Conservation (phyloP, 129 eudicot genomes). For the Calendula officinalis region DNA sequence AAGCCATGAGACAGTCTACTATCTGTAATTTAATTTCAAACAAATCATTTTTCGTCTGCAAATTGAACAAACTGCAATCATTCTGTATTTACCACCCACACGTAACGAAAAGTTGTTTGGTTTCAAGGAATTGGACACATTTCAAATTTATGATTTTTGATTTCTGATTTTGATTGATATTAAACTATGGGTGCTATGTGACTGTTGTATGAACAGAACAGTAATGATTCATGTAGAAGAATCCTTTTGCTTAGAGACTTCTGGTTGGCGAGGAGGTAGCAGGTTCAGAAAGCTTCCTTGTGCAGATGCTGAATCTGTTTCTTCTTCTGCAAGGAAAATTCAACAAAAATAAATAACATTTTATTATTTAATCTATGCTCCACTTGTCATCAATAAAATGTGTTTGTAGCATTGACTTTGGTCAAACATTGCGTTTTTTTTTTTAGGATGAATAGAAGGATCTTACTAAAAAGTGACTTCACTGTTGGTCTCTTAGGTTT, state of each 20-base stretch:
- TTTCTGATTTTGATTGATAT: conserved; percentile 1
- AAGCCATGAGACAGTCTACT: background rate
- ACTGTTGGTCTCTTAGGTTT: conserved; percentile 92
- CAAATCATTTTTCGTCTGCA: conserved; percentile 23
- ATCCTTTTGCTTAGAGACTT: conserved; percentile 43
- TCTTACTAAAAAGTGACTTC: conserved; percentile 86
- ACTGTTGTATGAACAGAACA: conserved; percentile 30
- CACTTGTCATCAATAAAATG: no score
- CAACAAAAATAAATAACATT: background rate
- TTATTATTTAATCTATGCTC: background rate
- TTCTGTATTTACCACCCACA: conserved; percentile 33
- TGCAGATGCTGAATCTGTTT: conserved; percentile 43
- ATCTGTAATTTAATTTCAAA: conserved; percentile 17
- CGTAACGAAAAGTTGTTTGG: conserved; percentile 22
- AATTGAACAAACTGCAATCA: conserved; percentile 26
- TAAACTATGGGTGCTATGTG: conserved; percentile 30
- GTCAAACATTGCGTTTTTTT: background rate
- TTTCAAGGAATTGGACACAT: conserved; percentile 22
- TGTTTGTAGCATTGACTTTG: background rate
- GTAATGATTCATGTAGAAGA: conserved; percentile 20
- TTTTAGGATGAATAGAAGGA: conserved; percentile 30
- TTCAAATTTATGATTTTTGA: no score
- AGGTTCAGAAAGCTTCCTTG: conserved; percentile 77
- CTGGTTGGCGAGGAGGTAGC: conserved; percentile 42
- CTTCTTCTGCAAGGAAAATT: conserved; percentile 55